A percentile compares a stretch with the other conserved stretches of the same genome.
These are phyloP conservation scores for Cicer judaicum DNA, from an alignment of 306 rosid species.

Conservation along the genomic window DNA sequence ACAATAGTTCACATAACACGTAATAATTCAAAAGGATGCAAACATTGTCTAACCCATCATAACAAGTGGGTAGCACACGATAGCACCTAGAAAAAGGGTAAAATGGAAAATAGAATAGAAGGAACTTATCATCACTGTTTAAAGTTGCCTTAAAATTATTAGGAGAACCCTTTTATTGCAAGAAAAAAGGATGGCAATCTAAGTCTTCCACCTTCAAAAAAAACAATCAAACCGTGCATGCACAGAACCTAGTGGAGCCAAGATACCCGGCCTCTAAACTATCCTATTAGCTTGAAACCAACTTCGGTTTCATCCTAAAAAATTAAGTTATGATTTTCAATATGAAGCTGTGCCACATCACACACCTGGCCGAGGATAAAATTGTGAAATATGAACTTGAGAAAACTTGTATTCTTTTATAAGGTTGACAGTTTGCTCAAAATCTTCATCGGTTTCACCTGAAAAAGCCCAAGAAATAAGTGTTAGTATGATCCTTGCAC, in stretches of 20 bases:
- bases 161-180: conserved; percentile 1
- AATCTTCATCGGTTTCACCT: conserved; percentile 97
- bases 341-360: conserved; percentile 21
- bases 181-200: conserved; percentile 17
- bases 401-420: conserved; percentile 75
- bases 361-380: conserved; percentile 97
- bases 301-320: conserved; percentile 26
- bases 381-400: conserved; percentile 97
- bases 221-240: neutral
- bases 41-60: neutral
- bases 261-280: conserved; percentile 12
- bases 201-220: neutral
- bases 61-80: neutral
- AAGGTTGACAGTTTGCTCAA: conserved; percentile 76
- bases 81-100: conserved; percentile 29
- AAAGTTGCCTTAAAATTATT: neutral
- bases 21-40: neutral
- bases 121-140: conserved; percentile 10
- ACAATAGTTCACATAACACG: neutral
- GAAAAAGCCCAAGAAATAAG: conserved; percentile 50
- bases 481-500: conserved; percentile 24
- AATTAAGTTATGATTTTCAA: conserved; percentile 19
- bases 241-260: conserved; percentile 13
- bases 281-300: conserved; percentile 30
- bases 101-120: neutral